Evolutionary conservation across 169 alveolate genomes (phyloP), one percentile per base, ranked within the genome.

Genomic region (Plasmodium chabaudi): DNA sequence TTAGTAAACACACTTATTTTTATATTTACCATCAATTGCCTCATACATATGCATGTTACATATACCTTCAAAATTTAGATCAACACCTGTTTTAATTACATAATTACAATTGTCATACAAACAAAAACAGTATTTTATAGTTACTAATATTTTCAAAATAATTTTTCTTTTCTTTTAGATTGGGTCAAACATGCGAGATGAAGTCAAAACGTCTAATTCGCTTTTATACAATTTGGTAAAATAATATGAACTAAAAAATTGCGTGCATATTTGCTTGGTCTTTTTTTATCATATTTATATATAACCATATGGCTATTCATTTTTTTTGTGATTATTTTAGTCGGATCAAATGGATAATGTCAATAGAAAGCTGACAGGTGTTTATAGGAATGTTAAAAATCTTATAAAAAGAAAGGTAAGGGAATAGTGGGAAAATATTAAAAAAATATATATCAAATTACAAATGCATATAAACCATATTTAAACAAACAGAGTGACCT

Each of bases 141-240:
- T 9, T 65, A 47, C 59, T 60, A 19, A 53, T 21, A 15, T 6
- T 53, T 72, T n/a, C 9, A 27, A 25, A 57, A 44, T 51, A 10
- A 27, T 47, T 55, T 34, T 72, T 51, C 47, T 17, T 19, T 65
- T 79, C 64, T 21, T 79, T 21, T n/a, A 79, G 89, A 68, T 79
- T 51, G 89, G 89, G 9, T 64, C 77, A n/a, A 79, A 79, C 65
- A 46, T 79, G 49, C 64, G 89, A 53, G 82, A 79, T 63, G 89
- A 79, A 79, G 89, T 79, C 19, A 53, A 60, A 71, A 79, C 89
- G 12, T 79, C 89, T 13, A 79, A 79, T 25, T 64, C 77, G 13
- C 72, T 79, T 27, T 70, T 79, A 27, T 71, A 79, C 15, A 79
- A 79, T 79, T 59, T 79, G 49, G 89, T 79, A 79, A 75, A 61